Conservation (phyloP, 2,329 filamentous ascomycete genomes). For the Fusarium sp. region DNA sequence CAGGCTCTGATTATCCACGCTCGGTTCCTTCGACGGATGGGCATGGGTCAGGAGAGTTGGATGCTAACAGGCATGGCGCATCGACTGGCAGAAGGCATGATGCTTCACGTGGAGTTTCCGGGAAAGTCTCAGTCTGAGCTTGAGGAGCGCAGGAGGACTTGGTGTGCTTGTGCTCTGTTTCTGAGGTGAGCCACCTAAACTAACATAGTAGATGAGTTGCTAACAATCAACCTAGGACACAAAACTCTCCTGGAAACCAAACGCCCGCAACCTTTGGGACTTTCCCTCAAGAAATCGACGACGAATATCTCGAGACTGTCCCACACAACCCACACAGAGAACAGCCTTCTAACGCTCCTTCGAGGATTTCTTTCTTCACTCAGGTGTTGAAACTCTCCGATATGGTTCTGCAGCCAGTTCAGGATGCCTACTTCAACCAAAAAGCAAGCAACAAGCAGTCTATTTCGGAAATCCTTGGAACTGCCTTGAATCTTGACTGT, state of each 20-base stretch:
- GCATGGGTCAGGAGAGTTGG: conserved; percentile 39
- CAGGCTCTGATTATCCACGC: conserved; percentile 43
- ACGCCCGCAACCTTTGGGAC: conserved; percentile 24
- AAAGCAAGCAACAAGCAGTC: conserved; percentile 4
- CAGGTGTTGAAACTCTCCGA: conserved; percentile 38
- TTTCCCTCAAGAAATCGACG: conserved; percentile 40
- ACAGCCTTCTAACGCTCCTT: conserved; percentile 37
- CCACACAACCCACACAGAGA: conserved; percentile 1
- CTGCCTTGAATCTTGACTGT: conserved; percentile 35
- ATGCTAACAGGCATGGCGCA: conserved; percentile 41
- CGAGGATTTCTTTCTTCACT: conserved; percentile 39
- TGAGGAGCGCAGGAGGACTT: conserved; percentile 42
- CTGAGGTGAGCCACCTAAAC: conserved; percentile 11
- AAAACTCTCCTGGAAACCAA: conserved; percentile 28
- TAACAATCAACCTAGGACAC: conserved; percentile 23
- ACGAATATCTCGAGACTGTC: conserved; percentile 37
- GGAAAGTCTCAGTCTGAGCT: conserved; percentile 35
- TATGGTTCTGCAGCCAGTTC: conserved; percentile 36
- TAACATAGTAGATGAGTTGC: not conserved
- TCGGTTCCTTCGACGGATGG: conserved; percentile 37
- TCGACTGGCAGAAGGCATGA: conserved; percentile 39
- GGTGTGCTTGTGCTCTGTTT: conserved; percentile 41
- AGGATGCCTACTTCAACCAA: conserved; percentile 24
- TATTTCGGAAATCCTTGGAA: conserved; percentile 22
- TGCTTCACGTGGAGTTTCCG: conserved; percentile 40